These are phyloP conservation scores for Monosporozyma solicola DNA, from an alignment of 805 yeast genomes.

Conservation along the genomic window DNA sequence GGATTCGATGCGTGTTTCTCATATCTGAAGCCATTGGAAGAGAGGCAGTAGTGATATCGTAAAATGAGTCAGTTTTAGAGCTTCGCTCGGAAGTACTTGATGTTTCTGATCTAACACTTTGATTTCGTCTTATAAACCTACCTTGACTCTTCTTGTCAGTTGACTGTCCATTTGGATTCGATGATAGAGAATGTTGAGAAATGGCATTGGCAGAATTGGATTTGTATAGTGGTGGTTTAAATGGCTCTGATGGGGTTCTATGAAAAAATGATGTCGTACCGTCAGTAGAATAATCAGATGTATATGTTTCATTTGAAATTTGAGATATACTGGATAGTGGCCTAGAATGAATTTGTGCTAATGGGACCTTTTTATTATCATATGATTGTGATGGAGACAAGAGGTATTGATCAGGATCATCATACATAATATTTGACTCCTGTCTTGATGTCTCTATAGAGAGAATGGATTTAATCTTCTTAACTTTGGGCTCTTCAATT, in stretches of 20 bases:
- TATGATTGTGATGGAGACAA: slow-evolving; percentile 6
- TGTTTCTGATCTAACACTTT: slow-evolving; percentile 31
- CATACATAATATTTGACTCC: slow-evolving; percentile 25
- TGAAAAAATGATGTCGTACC: slow-evolving; percentile 13
- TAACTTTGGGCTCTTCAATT: slow-evolving; percentile 13
- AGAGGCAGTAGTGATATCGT: slow-evolving; percentile 32
- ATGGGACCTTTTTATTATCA: slow-evolving; percentile 11
- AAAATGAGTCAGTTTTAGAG: slow-evolving; percentile 33
- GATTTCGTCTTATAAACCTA: slow-evolving; percentile 26
- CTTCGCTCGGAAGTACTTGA: slow-evolving; percentile 34
- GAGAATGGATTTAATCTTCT: slow-evolving; percentile 20
- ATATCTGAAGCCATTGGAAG: slow-evolving; percentile 11
- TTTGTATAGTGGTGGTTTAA: slow-evolving; percentile 2
- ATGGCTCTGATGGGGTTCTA: slow-evolving; percentile 1
- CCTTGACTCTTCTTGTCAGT: slow-evolving; percentile 3
- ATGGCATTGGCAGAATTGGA: neutral
- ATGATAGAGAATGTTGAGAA: slow-evolving; percentile 11
- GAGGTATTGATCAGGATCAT: slow-evolving; percentile 9
- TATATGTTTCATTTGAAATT: slow-evolving; percentile 38
- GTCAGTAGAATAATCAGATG: slow-evolving; percentile 44
- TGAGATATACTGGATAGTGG: slow-evolving; percentile 47
- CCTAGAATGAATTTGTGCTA: slow-evolving; percentile 24
- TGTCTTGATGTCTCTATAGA: slow-evolving; percentile 19
- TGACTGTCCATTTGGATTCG: slow-evolving; percentile 7
- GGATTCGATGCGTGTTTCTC: neutral